Conservation (phyloP, 768 basidiomycete genomes). For the Clitopilus passeckerianus region DNA sequence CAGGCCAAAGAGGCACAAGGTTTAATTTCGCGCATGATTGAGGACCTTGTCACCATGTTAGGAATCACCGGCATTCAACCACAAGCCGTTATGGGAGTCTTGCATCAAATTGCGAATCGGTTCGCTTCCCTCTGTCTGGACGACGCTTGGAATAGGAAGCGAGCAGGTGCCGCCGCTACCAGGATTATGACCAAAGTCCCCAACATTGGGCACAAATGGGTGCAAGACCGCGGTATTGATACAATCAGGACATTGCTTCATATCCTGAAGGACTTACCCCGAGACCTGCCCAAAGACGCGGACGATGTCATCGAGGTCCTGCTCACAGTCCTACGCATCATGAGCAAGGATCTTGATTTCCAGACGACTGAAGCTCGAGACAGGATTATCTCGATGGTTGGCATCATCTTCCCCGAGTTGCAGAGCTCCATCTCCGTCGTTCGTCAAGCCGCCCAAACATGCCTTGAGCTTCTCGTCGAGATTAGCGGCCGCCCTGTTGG, state of each 20-base stretch:
- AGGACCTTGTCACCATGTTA: conserved; percentile 59
- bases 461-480: conserved; percentile 73
- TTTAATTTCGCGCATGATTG: conserved; percentile 57
- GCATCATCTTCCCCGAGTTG: conserved; percentile 85
- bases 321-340: conserved; percentile 56
- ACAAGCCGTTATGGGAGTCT: conserved; percentile 57
- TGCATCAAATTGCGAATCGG: conserved; percentile 80
- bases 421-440: conserved; percentile 84
- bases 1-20: conserved; percentile 57
- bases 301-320: conserved; percentile 78
- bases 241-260: conserved; percentile 87
- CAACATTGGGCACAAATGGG: conserved; percentile 71
- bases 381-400: conserved; percentile 64
- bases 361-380: conserved; percentile 37
- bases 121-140: conserved; percentile 88
- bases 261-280: conserved; percentile 91
- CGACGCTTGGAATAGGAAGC: conserved; percentile 85
- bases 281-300: conserved; percentile 80
- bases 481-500: conserved; percentile 65
- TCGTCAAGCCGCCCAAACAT: conserved; percentile 77
- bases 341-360: conserved; percentile 45
- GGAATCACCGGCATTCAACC: conserved; percentile 38
- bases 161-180: conserved; percentile 86
- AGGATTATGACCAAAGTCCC: conserved; percentile 71
- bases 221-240: conserved; percentile 83